Evolutionary conservation across 768 basidiomycete genomes (phyloP).

Genomic region (Tulasnella sp.): DNA sequence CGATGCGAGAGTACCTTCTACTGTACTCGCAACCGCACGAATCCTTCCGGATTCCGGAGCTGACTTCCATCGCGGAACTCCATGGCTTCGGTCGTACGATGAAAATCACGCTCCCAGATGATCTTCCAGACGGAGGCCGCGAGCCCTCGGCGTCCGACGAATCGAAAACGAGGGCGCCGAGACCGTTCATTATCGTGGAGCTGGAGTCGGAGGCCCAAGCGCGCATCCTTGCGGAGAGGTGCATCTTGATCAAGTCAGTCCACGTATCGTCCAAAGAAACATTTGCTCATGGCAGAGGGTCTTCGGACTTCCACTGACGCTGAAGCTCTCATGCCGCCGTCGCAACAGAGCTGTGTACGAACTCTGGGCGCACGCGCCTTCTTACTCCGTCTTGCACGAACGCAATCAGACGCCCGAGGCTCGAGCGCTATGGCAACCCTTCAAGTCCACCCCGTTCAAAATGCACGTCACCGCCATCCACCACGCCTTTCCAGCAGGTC

Average conservation of each 20-base stretch:
- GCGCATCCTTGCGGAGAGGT: constrained; percentile 55
- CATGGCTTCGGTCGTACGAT: constrained; percentile 38
- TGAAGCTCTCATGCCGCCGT: neutral
- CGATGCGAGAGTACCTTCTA: constrained; percentile 38
- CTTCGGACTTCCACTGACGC: neutral
- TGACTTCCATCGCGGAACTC: constrained; percentile 64
- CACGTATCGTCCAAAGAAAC: too few relatives aligned
- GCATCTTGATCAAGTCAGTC: constrained; percentile 72
- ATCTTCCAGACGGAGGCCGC: constrained; percentile 27
- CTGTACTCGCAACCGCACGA: constrained; percentile 72
- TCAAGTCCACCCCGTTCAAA: constrained; percentile 65
- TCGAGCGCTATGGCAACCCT: constrained; percentile 42
- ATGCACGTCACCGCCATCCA: constrained; percentile 67
- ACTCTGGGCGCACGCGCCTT: constrained; percentile 58
- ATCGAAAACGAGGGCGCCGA: constrained; percentile 38
- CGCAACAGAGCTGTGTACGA: constrained; percentile 57
- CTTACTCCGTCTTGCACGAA: constrained; percentile 60
- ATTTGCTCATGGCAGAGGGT: too few relatives aligned
- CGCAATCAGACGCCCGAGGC: constrained; percentile 31
- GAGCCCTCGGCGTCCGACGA: constrained; percentile 14
- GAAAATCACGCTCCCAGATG: constrained; percentile 36
- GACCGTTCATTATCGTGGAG: constrained; percentile 65
- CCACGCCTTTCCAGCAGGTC: constrained; percentile 54
- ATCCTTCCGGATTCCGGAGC: constrained; percentile 76
- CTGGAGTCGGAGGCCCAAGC: constrained; percentile 67